A percentile compares a stretch with the other conserved stretches of the same genome.
phyloP scores from a whole-genome alignment of 2,329 filamentous ascomycete species.

The Colletotrichum lini region DNA sequence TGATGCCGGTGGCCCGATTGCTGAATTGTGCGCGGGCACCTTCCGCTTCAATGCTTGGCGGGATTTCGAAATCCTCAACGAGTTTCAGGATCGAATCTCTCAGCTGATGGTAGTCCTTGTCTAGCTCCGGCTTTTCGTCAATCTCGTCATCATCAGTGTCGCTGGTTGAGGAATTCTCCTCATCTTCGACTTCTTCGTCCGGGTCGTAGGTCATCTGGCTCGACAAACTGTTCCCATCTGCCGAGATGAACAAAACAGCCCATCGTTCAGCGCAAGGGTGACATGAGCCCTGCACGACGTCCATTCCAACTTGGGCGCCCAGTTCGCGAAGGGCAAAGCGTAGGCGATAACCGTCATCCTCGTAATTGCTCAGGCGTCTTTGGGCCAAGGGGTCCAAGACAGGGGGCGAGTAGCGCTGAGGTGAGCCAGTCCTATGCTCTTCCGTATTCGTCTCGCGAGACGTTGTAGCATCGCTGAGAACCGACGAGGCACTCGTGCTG shows the following conservation, averaged over 20 bases:
- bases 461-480: slow-evolving; percentile 78
- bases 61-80: slow-evolving; percentile 86
- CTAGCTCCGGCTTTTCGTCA: slow-evolving; percentile 73
- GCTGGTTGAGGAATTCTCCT: slow-evolving; percentile 72
- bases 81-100: slow-evolving; percentile 86
- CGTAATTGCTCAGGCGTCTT: slow-evolving; percentile 65
- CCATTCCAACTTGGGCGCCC: slow-evolving; percentile 74
- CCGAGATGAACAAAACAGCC: slow-evolving; percentile 84
- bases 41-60: slow-evolving; percentile 74
- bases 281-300: slow-evolving; percentile 76
- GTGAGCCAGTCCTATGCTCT: slow-evolving; percentile 63
- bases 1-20: slow-evolving; percentile 75
- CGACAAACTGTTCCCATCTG: slow-evolving; percentile 78
- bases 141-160: slow-evolving; percentile 75
- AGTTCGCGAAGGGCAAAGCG: slow-evolving; percentile 80
- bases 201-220: slow-evolving; percentile 81
- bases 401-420: slow-evolving; percentile 69
- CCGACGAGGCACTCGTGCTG: slow-evolving; percentile 80
- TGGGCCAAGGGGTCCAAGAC: slow-evolving; percentile 61
- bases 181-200: slow-evolving; percentile 75
- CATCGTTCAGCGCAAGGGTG: slow-evolving; percentile 88
- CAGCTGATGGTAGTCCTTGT: slow-evolving; percentile 85
- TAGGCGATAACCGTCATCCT: slow-evolving; percentile 76
- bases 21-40: slow-evolving; percentile 76
- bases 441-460: slow-evolving; percentile 76